Base-by-base conservation (phyloP, 768 basidiomycete species). In the Boletus reticuloceps region DNA sequence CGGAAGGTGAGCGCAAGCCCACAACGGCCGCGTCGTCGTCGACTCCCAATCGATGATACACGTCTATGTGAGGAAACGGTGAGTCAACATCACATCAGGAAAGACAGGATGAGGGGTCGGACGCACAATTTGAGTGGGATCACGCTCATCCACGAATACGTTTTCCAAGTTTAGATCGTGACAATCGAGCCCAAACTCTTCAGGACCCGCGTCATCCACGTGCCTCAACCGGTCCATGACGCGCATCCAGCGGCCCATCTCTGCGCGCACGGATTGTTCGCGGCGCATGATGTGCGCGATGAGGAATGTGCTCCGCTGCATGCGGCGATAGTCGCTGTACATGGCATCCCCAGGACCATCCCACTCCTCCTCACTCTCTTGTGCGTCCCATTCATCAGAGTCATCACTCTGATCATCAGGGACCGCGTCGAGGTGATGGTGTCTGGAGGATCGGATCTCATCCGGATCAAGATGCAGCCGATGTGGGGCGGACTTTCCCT, bases 1-100 rank as follows among this genome's bases (percentile, higher is more conserved):
- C 0, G 91, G 91, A 3, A 91, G 77, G 64, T 94, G 91, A 0
- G 91, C 89, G 55, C 84, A 86, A 19, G 88, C 86, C 90, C 90
- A 93, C 19, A 94, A 78, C 5, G 91, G 91, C 14, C 91, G 80
- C 10, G 85, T 90, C 12, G 89, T 90, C n/a, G 91, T 92, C 16
- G 91, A 89, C 67, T 94, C 91, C 91, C 89, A 92, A 62, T 94
- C 91, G 40, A 94, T 93, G 54, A 94, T 82, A 63, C 89, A 89
- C 1, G 89, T 89, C 91, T 94, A 64, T 11, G 51, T 3, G 38
- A 32, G 47, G 7, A 20, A 25, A 32, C 29, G 2, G 29, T 58
- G 14, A 52, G 55, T 20, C 1, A 37, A 11, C 22, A 6, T 3
- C 27, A 32, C 7, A 27, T 14, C 37, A 12, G 16, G 20, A 9